Base-by-base conservation (phyloP, 148 eudicot species). In the Arbutus unedo region DNA sequence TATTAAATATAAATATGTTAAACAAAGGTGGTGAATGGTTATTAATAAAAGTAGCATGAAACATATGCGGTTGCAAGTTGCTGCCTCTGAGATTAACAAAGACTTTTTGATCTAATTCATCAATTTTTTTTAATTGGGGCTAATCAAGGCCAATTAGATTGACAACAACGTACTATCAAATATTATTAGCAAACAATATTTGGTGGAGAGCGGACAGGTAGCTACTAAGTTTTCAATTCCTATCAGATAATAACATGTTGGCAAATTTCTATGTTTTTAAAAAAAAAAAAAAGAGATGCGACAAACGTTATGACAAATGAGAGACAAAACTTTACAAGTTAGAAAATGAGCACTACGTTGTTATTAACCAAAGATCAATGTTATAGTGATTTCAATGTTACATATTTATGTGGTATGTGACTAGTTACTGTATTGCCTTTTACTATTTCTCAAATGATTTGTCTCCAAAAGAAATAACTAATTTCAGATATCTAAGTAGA, bases 11-110 rank as follows among this genome's bases (percentile, higher is more conserved):
- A 9, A 6, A 25, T 31, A 31, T 31, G 15, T 31, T 31, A 25
- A 4, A 4, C 71, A 66, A 66, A 31, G 16, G 44, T 66, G 44
- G 16, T 11, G 16, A 62, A 25, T 66, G 71, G 71, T 11, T 15
- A 66, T 66, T 25, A 66, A 66, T 10, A 21, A 25, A 66, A 66
- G 18, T 73, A 19, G 8, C 76, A 6, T 8, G 76, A 47, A 19
- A 48, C 78, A 19, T 59, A n/a, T 59, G 73, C 81, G 81, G 72
- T 47, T 62, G 81, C 73, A 79, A n/a, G 81, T 54, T 47, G 72
- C 81, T 79, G 56, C 73, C 81, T 60, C 56, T 66, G 71, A 62
- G 54, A 62, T 62, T 62, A 21, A 51, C 73, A 51, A 51, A 4
- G 16, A 78, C 80, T 78, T 78, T 43, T 10, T 18, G n/a, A 78